Evolutionary conservation across 2,329 filamentous ascomycete genomes (phyloP).

Genomic region (Trichoderma arundinaceum): DNA sequence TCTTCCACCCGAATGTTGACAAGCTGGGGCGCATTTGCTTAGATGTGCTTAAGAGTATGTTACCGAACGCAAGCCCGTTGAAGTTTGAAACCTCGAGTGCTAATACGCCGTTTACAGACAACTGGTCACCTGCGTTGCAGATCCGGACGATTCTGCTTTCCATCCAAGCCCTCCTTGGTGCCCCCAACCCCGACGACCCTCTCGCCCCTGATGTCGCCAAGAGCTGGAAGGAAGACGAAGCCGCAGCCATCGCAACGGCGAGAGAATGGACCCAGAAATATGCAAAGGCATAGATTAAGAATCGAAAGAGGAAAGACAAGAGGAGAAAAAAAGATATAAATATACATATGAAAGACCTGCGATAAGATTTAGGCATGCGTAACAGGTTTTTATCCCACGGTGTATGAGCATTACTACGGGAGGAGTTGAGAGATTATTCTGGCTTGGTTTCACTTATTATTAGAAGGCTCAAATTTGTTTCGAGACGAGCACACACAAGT

Average conservation of each 20-base stretch:
- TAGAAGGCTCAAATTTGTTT: slow-evolving; percentile 29
- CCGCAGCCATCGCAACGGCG: slow-evolving; percentile 88
- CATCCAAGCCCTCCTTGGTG: slow-evolving; percentile 93
- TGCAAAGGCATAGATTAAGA: slow-evolving; percentile 58
- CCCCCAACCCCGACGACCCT: slow-evolving; percentile 98
- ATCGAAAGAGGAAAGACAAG: background rate
- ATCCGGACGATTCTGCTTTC: slow-evolving; percentile 98
- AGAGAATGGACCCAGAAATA: slow-evolving; percentile 90
- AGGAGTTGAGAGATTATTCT: slow-evolving; percentile 35
- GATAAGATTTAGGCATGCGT: slow-evolving; percentile 18
- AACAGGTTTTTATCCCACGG: slow-evolving; percentile 24
- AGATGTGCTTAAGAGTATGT: slow-evolving; percentile 92
- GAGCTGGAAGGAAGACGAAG: slow-evolving; percentile 96
- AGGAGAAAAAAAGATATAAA: slow-evolving; percentile 11
- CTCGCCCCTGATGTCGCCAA: slow-evolving; percentile 97
- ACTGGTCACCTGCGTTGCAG: slow-evolving; percentile 98
- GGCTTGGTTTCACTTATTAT: slow-evolving; percentile 32
- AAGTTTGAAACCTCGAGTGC: background rate
- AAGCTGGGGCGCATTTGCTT: slow-evolving; percentile 96
- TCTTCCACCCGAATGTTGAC: slow-evolving; percentile 99
- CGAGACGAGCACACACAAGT: slow-evolving; percentile 17
- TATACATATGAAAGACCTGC: slow-evolving; percentile 23
- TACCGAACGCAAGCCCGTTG: slow-evolving; percentile 9
- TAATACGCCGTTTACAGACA: slow-evolving; percentile 64
- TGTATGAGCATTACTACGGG: slow-evolving; percentile 36